Evolutionary conservation across 1,284 basidiomycete genomes (phyloP).

Genomic region (Tilletia setariae): DNA sequence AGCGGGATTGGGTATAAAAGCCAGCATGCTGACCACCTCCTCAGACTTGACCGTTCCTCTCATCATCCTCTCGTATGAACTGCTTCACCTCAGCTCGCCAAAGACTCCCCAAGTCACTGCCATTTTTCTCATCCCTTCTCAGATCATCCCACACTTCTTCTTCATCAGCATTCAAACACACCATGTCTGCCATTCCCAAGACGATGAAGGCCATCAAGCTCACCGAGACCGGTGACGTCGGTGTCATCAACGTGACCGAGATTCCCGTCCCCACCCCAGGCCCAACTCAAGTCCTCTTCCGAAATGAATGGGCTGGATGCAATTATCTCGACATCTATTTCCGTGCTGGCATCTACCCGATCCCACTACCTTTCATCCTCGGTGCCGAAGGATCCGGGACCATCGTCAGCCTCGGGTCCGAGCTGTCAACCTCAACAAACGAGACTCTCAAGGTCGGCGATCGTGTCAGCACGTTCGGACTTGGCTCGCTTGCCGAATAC

Average conservation of each 20-base stretch:
- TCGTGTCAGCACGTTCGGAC: constrained; percentile 64
- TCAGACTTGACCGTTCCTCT: no score
- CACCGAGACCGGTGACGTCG: constrained; percentile 66
- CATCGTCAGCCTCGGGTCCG: constrained; percentile 63
- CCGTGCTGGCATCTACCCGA: constrained; percentile 58
- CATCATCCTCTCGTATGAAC: no score
- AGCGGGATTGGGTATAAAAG: no score
- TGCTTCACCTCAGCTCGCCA: no score
- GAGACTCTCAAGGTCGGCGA: constrained; percentile 62
- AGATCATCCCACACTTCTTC: no score
- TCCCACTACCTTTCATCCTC: constrained; percentile 67
- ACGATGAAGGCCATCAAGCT: constrained; percentile 61
- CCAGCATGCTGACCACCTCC: no score
- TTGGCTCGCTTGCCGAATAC: constrained; percentile 72
- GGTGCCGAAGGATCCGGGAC: constrained; percentile 77
- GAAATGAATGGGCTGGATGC: constrained; percentile 61
- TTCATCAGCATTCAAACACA: no score
- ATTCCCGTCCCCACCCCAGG: constrained; percentile 66
- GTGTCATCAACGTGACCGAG: constrained; percentile 71
- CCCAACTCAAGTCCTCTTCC: constrained; percentile 73
- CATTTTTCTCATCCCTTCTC: no score
- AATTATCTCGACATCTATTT: constrained; percentile 65
- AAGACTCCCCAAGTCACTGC: no score
- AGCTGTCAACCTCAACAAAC: constrained; percentile 2
- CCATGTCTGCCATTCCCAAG: no score